These are phyloP conservation scores for Trametes pubescens DNA, from an alignment of 1,284 basidiomycete genomes.

Conservation along the genomic window DNA sequence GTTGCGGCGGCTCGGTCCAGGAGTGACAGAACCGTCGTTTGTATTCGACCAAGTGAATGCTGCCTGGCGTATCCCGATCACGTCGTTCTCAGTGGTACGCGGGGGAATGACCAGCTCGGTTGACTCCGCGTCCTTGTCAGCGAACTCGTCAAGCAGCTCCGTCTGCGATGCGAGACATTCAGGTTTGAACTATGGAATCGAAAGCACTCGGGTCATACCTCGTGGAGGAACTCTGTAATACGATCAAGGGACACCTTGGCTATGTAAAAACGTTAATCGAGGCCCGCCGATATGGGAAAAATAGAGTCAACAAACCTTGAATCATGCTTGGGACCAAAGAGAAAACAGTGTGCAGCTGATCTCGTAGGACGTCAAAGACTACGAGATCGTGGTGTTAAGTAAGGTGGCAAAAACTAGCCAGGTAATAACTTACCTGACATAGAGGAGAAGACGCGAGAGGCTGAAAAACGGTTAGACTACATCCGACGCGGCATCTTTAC, in stretches of 20 bases:
- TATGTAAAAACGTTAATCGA: conserved; percentile 29
- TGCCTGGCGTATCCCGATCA: conserved; percentile 51
- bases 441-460: conserved; percentile 51
- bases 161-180: conserved; percentile 42
- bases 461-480: conserved; percentile 26
- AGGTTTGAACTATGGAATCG: background rate
- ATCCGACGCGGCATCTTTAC: too few relatives aligned
- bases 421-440: conserved; percentile 44
- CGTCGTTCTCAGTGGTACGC: conserved; percentile 36
- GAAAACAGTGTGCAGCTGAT: conserved; percentile 43
- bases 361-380: conserved; percentile 33
- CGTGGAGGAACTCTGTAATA: conserved; percentile 54
- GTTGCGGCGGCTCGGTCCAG: conserved; percentile 43
- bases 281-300: background rate
- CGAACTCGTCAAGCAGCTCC: conserved; percentile 58
- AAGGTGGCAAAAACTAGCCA: background rate
- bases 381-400: background rate
- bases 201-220: conserved; percentile 39
- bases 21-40: conserved; percentile 44
- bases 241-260: conserved; percentile 61
- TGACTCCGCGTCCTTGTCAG: conserved; percentile 38
- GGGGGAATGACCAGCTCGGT: conserved; percentile 33
- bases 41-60: conserved; percentile 51
- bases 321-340: conserved; percentile 44
- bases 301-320: conserved; percentile 39